Evolutionary conservation across 345 rosid species (phyloP), one percentile per base, ranked within the genome.

Genomic region (Eucalyptus sp.): DNA sequence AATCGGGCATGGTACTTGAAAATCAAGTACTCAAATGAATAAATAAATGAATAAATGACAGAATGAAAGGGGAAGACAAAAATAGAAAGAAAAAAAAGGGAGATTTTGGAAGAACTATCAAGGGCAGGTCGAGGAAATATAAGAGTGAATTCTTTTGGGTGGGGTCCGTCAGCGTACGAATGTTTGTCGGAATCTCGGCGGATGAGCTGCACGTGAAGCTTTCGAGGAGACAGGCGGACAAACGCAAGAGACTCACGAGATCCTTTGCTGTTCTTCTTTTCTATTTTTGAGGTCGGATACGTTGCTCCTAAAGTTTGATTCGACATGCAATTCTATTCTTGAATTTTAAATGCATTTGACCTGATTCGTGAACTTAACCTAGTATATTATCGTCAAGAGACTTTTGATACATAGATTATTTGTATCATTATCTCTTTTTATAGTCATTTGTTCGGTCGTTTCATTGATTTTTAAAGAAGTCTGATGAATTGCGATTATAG

Each of bases 401-500:
- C 58, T 52, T 52, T 52, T 25, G 29, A 24, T 24, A 10, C 29
- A 56, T 56, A 56, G 3, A 56, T 24, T 22, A 24, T 24, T 24
- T 0, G 1, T 24, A 22, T 56, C 29, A 56, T 56, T 56, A 56
- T 10, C 20, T 8, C 8, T 2, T 33, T 33, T 33, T n/a, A 41
- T 41, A 41, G 41, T 41, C 41, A 41, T 41, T 41, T 41, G 41
- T 41, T 41, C 41, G 41, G 4, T 41, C 5, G 41, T 41, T 41
- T 41, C 41, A 4, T 41, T 41, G 41, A 1, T 41, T 41, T 41
- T 1, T 41, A 41, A 41, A 41, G 5, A 4, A 41, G 41, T 41
- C 5, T 33, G 4, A 17, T 66, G 4, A 3, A 5, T 66, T 31
- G 7, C 0, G 13, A 71, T 71, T 3, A 13, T 18, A 17, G 0